These are phyloP conservation scores for Vigna radiata DNA, from an alignment of 306 rosid genomes.

Conservation along the genomic window DNA sequence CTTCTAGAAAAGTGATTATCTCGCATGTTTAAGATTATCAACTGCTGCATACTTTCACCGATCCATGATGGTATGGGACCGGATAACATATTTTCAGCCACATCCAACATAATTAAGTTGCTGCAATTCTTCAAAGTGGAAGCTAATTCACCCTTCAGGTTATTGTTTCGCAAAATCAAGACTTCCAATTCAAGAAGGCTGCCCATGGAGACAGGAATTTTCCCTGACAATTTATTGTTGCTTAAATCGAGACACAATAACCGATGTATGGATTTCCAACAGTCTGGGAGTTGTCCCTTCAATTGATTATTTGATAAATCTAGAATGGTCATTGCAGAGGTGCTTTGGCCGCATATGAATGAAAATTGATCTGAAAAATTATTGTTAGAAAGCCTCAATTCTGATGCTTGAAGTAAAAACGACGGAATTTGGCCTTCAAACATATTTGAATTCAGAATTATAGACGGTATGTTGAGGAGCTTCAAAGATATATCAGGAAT, in stretches of 20 bases:
- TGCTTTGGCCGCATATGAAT: background rate
- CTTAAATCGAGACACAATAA: background rate
- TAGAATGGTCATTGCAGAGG: background rate
- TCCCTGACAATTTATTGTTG: slow-evolving; percentile 16
- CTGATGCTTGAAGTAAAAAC: background rate
- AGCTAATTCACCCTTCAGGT: background rate
- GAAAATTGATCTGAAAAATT: slow-evolving; percentile 19
- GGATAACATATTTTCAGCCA: background rate
- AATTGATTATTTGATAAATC: slow-evolving; percentile 37
- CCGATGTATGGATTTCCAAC: background rate
- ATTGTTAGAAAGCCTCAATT: background rate
- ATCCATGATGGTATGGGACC: slow-evolving; percentile 37
- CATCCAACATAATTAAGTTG: background rate
- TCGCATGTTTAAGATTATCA: slow-evolving; percentile 9
- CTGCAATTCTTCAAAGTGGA: too few species aligned
- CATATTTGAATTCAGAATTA: slow-evolving; percentile 1
- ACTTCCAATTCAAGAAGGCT: background rate
- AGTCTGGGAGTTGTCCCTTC: slow-evolving; percentile 4
- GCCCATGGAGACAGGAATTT: slow-evolving; percentile 28
- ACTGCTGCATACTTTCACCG: background rate
- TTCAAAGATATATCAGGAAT: background rate
- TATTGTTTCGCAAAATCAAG: slow-evolving; percentile 27
- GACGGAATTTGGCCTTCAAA: slow-evolving; percentile 6
- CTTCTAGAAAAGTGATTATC: background rate
- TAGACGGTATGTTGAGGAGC: accelerated